Evolutionary conservation across 441 rosid species (phyloP), one percentile per base, ranked within the genome.

Genomic region (Gossypium trilobum): DNA sequence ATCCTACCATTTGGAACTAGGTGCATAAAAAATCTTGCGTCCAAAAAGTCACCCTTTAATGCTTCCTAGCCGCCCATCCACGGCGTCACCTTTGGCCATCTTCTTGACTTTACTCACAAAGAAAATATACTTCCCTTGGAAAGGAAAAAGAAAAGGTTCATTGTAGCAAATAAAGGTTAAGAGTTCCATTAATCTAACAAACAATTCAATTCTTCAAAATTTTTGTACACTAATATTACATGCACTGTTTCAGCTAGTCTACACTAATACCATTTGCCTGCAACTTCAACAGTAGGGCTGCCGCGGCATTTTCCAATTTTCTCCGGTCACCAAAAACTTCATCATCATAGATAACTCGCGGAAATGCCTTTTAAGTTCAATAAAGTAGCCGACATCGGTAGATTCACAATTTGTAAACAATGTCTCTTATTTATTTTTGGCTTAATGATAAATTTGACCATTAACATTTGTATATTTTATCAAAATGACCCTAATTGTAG

Each of bases 351-450:
- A 89, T 77, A 17, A 92, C 95, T 23, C 67, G 73, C 0, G 86
- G 83, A 17, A 91, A 67, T 33, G 89, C 85, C 83, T 75, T 25
- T 67, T 76, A 91, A 29, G 19, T 42, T 20, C 16, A 0, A 60
- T 1, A 78, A 82, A 13, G 78, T 70, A 27, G 79, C 88, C 23
- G 92, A 87, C 6, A 39, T 68, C 0, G 89, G 92, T 68, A 84
- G 76, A 55, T 70, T 17, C 50, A 57, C 52, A 22, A 87, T 69
- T 36, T 52, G 77, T 5, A 75, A 55, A 60, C 97, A 91, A 70
- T 91, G 92, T 74, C 94, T 88, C 98, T 91, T 89, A 85, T 89
- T 93, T 1, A 91, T 88, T 87, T 89, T 91, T 82, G 3, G 27
- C 0, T 2, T 25, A 25, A 0, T 25, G 0, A 25, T 0, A 25